Evolutionary conservation across 176 grass and related monocot genomes (phyloP).

Genomic region (Oryza meyeriana): DNA sequence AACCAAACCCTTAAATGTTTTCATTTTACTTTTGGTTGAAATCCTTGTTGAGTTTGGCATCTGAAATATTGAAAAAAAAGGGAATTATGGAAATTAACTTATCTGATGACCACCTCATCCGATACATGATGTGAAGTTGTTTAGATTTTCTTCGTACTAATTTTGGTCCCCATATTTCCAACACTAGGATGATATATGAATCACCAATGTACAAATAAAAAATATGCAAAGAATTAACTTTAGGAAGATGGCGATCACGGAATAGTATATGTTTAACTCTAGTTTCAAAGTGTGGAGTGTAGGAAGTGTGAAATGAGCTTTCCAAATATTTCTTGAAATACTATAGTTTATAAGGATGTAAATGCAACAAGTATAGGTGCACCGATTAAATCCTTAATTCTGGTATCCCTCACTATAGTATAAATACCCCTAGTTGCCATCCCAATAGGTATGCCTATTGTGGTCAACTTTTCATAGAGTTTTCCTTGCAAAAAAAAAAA

Average conservation of each 20-base stretch:
- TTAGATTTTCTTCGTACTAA: neutral
- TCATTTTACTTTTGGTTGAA: neutral
- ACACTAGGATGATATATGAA: neutral
- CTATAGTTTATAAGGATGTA: neutral
- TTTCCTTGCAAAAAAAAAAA: too few relatives aligned
- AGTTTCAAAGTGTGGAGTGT: neutral
- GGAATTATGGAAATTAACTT: neutral
- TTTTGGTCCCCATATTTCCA: neutral
- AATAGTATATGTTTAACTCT: neutral
- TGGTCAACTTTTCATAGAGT: neutral
- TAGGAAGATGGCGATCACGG: neutral
- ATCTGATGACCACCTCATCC: neutral
- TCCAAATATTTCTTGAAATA: neutral
- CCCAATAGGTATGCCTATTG: neutral
- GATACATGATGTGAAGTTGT: neutral
- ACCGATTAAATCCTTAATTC: neutral
- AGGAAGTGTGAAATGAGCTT: neutral
- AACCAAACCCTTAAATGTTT: neutral
- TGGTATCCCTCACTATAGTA: neutral
- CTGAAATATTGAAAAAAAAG: neutral
- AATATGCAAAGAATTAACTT: neutral
- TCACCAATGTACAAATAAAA: neutral
- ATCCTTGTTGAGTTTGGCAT: neutral
- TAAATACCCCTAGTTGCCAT: slow-evolving; percentile 12
- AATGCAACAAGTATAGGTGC: neutral